These are phyloP conservation scores for Talaromyces trachyspermus DNA, from an alignment of 495 filamentous ascomycete genomes.

Conservation along the genomic window DNA sequence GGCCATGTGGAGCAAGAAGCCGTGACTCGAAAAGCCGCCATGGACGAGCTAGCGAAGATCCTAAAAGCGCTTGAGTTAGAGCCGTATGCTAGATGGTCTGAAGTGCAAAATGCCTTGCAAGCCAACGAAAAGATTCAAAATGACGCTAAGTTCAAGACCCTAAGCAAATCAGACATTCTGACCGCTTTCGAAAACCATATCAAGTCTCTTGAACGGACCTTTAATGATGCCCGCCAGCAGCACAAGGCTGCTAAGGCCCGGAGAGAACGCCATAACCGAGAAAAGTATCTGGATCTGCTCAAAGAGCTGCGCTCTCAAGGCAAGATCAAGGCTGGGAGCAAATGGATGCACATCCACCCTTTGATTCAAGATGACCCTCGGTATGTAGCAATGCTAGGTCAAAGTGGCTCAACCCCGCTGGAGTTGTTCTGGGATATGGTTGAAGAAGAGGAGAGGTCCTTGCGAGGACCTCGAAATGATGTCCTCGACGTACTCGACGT, in stretches of 20 bases:
- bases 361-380: constrained; percentile 73
- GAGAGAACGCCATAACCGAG: constrained; percentile 76
- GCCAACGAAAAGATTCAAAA: constrained; percentile 71
- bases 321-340: constrained; percentile 83
- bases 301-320: constrained; percentile 64
- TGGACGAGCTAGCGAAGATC: constrained; percentile 75
- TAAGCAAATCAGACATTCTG: constrained; percentile 85
- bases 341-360: constrained; percentile 80
- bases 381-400: constrained; percentile 79
- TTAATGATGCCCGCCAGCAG: constrained; percentile 82
- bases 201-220: constrained; percentile 78
- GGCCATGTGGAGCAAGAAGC: constrained; percentile 66
- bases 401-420: constrained; percentile 79
- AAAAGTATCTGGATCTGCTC: constrained; percentile 68
- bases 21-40: constrained; percentile 65
- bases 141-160: constrained; percentile 81
- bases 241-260: constrained; percentile 74
- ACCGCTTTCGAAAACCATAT: constrained; percentile 92
- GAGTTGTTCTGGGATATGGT: constrained; percentile 97
- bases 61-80: constrained; percentile 81
- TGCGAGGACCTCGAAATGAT: constrained; percentile 75
- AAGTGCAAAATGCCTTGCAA: constrained; percentile 76
- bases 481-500: constrained; percentile 89
- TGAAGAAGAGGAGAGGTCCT: constrained; percentile 81
- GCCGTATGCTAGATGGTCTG: constrained; percentile 91